Evolutionary conservation across 306 rosid species (phyloP).

Genomic region (Glycyrrhiza uralensis): DNA sequence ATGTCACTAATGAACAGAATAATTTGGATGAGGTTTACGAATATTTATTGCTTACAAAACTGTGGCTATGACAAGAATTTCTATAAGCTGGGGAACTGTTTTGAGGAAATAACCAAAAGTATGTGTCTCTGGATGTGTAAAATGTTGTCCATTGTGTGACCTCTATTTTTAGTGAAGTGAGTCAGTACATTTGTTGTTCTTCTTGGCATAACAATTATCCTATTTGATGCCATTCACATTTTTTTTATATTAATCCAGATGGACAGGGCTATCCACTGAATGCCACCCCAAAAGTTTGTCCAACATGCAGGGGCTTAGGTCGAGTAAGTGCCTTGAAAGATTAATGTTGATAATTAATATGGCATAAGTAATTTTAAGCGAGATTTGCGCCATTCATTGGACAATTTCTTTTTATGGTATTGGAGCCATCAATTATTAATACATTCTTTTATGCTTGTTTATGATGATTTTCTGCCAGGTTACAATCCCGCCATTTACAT

Average conservation of each 20-base stretch:
- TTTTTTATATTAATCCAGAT: conserved; percentile 49
- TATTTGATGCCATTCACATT: conserved; percentile 4
- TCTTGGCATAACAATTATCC: conserved; percentile 1
- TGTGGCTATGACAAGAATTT: conserved; percentile 7
- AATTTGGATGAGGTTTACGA: background rate
- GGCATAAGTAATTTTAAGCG: conserved; percentile 13
- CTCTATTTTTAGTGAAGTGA: conserved; percentile 14
- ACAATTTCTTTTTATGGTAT: background rate
- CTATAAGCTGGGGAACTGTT: background rate
- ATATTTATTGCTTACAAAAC: background rate
- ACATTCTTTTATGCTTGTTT: conserved; percentile 19
- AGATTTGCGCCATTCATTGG: conserved; percentile 22
- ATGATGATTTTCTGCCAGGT: conserved; percentile 50
- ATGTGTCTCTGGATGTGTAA: background rate
- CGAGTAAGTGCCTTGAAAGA: conserved; percentile 72
- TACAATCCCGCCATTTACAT: conserved; percentile 90
- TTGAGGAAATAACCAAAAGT: conserved; percentile 13
- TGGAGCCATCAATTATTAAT: conserved; percentile 1
- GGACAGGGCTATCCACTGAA: conserved; percentile 71
- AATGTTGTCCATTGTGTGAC: background rate
- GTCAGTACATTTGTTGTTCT: conserved; percentile 12
- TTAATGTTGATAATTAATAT: conserved; percentile 22
- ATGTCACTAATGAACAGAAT: background rate
- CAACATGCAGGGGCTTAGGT: conserved; percentile 87
- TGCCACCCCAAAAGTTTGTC: conserved; percentile 73